These are phyloP conservation scores for Zasmidium cellare DNA, from an alignment of 2,329 filamentous ascomycete species.

Conservation along the genomic window DNA sequence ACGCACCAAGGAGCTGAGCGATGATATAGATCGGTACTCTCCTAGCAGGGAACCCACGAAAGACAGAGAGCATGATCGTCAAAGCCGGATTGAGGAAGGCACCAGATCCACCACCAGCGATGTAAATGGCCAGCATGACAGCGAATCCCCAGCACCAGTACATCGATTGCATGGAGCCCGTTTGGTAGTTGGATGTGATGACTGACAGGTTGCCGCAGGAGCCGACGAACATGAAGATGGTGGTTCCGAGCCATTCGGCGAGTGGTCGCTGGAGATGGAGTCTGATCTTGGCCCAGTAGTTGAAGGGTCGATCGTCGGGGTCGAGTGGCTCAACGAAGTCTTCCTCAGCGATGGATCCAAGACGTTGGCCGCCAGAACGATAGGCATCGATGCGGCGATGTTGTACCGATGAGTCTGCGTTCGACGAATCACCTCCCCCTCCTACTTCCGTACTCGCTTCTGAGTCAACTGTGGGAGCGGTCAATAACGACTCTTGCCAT, in stretches of 20 bases:
- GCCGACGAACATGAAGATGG: slow-evolving; percentile 25
- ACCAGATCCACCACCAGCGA: slow-evolving; percentile 48
- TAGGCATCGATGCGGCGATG: slow-evolving; percentile 6
- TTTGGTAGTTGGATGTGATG: slow-evolving; percentile 41
- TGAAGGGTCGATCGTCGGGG: slow-evolving; percentile 23
- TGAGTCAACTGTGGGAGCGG: slow-evolving; percentile 4
- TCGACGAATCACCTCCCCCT: neutral
- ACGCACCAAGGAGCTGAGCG: slow-evolving; percentile 55
- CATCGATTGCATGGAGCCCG: slow-evolving; percentile 23
- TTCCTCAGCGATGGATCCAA: slow-evolving; percentile 11
- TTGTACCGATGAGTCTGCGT: neutral
- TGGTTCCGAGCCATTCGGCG: slow-evolving; percentile 59
- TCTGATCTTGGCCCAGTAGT: slow-evolving; percentile 57
- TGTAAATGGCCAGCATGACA: slow-evolving; percentile 49
- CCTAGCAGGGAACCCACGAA: slow-evolving; percentile 54
- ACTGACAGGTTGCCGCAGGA: slow-evolving; percentile 33
- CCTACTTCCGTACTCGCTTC: slow-evolving; percentile 3
- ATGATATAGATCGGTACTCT: slow-evolving; percentile 53
- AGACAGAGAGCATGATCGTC: slow-evolving; percentile 44
- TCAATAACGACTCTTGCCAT: neutral
- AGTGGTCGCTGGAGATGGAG: slow-evolving; percentile 58
- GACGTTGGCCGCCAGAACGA: slow-evolving; percentile 7
- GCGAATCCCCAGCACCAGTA: slow-evolving; percentile 54
- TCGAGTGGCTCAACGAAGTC: slow-evolving; percentile 9
- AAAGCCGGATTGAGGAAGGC: slow-evolving; percentile 51